These are phyloP conservation scores for Naegleria fowleri DNA, from an alignment of 208 protist genomes.

Conservation along the genomic window DNA sequence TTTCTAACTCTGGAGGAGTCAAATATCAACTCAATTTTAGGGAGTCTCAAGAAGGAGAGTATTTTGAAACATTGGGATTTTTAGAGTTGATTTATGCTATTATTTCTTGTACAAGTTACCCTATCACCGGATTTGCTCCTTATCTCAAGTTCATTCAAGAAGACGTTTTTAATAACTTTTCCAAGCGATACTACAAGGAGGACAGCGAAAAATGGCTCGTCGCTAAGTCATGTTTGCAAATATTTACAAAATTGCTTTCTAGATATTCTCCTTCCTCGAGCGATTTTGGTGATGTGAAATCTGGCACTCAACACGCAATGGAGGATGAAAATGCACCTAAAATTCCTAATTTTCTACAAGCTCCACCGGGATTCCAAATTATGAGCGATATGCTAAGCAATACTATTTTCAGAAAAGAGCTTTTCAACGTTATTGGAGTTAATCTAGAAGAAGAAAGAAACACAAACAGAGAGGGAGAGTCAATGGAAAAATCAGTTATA, in stretches of 20 bases:
- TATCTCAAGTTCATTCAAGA: slow-evolving; percentile 1
- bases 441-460: not conserved
- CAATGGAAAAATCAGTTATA: not conserved
- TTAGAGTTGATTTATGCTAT: not conserved
- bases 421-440: not conserved
- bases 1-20: not conserved
- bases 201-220: not conserved
- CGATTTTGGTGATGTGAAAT: not conserved
- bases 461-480: not conserved
- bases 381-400: not conserved
- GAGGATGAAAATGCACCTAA: not conserved
- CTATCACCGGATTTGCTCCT: not conserved
- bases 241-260: not conserved
- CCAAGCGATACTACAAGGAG: not conserved
- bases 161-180: not conserved
- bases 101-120: not conserved
- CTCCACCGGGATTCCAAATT: not conserved
- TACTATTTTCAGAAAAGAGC: not conserved
- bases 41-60: not conserved
- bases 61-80: not conserved
- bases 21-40: not conserved
- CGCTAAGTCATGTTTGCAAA: not conserved
- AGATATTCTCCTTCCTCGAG: not conserved
- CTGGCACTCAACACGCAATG: not conserved
- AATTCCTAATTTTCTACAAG: not conserved